Percentiles rank a stretch among this genome's conserved stretches.
These are phyloP conservation scores for Talaromyces rugulosus DNA, from an alignment of 2,329 filamentous ascomycete genomes.

Conservation along the genomic window DNA sequence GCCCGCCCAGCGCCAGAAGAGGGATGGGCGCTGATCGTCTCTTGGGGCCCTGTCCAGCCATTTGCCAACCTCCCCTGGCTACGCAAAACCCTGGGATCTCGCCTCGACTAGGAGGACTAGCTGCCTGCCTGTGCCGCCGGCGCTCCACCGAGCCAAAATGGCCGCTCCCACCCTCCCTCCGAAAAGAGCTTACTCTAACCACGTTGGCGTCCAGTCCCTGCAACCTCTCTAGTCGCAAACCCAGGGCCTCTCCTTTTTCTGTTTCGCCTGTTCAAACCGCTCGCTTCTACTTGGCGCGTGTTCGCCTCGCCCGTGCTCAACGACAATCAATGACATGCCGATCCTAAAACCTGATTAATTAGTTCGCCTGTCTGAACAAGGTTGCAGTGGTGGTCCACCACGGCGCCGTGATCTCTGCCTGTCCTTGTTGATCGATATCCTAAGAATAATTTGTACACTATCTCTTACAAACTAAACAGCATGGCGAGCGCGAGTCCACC, in stretches of 20 bases:
- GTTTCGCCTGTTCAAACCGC: slow-evolving; percentile 3
- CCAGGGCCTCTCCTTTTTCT: neutral
- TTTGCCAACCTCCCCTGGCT: neutral
- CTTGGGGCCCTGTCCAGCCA: neutral
- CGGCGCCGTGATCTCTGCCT: neutral
- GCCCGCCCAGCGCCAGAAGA: neutral
- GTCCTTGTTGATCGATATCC: neutral
- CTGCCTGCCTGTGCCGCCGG: neutral
- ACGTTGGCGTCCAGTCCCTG: neutral
- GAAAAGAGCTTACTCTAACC: neutral
- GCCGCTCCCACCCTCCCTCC: neutral
- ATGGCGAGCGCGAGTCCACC: slow-evolving; percentile 10
- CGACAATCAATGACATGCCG: slow-evolving; percentile 7
- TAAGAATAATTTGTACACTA: neutral
- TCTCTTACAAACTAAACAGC: neutral
- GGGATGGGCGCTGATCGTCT: slow-evolving; percentile 1
- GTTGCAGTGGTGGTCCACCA: slow-evolving; percentile 10
- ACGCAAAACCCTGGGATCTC: neutral
- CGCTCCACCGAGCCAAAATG: neutral
- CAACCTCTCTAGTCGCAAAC: neutral
- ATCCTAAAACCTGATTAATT: slow-evolving; percentile 4
- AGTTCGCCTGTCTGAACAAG: slow-evolving; percentile 8
- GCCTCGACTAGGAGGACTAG: neutral
- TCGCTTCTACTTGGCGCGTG: slow-evolving; percentile 6
- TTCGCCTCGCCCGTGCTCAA: slow-evolving; percentile 9